Conservation (phyloP, 2,329 filamentous ascomycete species). For the Microthyrium microscopicum region DNA sequence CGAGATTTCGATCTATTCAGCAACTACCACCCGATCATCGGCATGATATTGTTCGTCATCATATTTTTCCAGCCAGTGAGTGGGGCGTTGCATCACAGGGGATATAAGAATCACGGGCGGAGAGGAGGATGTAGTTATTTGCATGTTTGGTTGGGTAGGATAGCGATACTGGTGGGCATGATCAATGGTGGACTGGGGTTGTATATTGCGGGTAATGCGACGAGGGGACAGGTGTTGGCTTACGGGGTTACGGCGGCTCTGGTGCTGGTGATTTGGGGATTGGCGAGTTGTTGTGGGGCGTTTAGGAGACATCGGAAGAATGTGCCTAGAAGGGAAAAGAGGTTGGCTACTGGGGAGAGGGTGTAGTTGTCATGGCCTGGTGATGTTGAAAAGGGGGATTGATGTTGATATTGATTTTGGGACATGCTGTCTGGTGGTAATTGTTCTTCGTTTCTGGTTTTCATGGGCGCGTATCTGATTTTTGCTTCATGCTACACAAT, state of each 20-base stretch:
- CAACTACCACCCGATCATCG: slow-evolving; percentile 35
- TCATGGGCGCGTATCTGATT: no score
- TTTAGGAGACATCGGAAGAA: no score
- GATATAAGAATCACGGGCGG: slow-evolving; percentile 29
- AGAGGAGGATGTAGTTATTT: slow-evolving; percentile 30
- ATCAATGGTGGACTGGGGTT: slow-evolving; percentile 41
- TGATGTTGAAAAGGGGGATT: neutral
- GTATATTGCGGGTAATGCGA: slow-evolving; percentile 24
- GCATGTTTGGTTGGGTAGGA: slow-evolving; percentile 40
- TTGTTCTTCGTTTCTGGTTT: no score
- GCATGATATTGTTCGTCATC: slow-evolving; percentile 31
- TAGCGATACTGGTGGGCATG: slow-evolving; percentile 33
- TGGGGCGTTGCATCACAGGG: slow-evolving; percentile 33
- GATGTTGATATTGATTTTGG: neutral
- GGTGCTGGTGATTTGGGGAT: slow-evolving; percentile 20
- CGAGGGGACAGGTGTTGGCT: slow-evolving; percentile 24
- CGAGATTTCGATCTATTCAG: slow-evolving; percentile 1
- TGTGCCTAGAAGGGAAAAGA: neutral
- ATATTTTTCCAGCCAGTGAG: slow-evolving; percentile 39
- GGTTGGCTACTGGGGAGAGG: neutral
- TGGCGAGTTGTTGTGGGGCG: slow-evolving; percentile 7
- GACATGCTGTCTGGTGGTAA: no score
- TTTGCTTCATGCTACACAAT: no score
- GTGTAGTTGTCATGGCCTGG: neutral
- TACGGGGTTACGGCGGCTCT: slow-evolving; percentile 34